phyloP scores from a whole-genome alignment of 208 protist genomes.

The Leishmania martiniquensis region DNA sequence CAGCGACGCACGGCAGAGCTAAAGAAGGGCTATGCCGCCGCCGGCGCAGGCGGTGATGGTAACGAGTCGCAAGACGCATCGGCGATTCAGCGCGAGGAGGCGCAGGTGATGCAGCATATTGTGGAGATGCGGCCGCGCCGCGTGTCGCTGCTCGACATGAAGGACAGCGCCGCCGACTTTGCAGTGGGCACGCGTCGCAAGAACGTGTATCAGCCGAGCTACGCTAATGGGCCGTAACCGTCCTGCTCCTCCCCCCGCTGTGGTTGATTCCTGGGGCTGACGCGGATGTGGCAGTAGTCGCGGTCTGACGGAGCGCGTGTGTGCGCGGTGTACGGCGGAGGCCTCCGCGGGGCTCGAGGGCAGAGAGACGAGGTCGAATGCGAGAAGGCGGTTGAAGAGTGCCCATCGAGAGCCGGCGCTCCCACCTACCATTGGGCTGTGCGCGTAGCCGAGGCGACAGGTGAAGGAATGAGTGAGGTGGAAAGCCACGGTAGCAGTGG shows the following conservation, averaged over 20 bases:
- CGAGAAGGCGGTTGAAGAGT: neutral
- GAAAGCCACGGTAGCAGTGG: neutral
- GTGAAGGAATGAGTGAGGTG: neutral
- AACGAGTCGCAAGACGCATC: neutral
- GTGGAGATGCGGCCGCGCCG: conserved; percentile 70
- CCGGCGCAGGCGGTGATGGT: neutral
- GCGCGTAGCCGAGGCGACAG: neutral
- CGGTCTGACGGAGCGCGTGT: neutral
- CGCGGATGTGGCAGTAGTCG: neutral
- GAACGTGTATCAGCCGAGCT: conserved; percentile 64
- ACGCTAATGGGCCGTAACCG: neutral
- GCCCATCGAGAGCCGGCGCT: neutral
- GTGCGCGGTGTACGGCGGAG: neutral
- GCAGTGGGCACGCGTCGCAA: conserved; percentile 74
- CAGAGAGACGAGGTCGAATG: neutral
- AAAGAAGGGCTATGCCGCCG: neutral
- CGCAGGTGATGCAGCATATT: conserved; percentile 43
- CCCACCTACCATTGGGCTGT: neutral
- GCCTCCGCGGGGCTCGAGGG: neutral
- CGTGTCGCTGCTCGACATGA: conserved; percentile 83
- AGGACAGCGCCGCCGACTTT: conserved; percentile 88
- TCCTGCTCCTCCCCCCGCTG: neutral
- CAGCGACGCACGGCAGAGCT: conserved; percentile 47
- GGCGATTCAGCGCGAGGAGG: conserved; percentile 22
- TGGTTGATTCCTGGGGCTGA: neutral